Evolutionary conservation across 2,329 filamentous ascomycete genomes (phyloP).

Genomic region (Diaporthe vexans): DNA sequence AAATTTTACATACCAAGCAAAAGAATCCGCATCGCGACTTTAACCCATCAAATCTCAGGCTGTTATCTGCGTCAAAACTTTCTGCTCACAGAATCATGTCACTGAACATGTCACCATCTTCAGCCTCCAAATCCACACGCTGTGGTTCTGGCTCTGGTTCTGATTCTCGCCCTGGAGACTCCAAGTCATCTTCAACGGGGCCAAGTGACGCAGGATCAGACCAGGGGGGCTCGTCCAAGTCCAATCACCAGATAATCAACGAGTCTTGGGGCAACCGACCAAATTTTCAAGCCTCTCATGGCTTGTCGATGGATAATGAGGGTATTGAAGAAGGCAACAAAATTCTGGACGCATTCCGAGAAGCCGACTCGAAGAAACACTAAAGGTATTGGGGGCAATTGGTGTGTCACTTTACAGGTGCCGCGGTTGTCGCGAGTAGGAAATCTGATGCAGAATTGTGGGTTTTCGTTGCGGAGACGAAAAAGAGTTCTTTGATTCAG

Average conservation of each 20-base stretch:
- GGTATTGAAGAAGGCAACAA: constrained; percentile 27
- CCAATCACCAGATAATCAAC: constrained; percentile 30
- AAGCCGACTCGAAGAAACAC: not conserved
- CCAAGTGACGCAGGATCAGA: not conserved
- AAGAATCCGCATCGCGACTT: not conserved
- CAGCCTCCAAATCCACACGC: not conserved
- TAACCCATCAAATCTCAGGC: too few relatives aligned
- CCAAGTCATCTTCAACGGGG: not conserved
- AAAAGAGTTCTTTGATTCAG: not conserved
- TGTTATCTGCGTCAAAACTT: not conserved
- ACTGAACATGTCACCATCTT: not conserved
- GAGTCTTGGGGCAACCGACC: constrained; percentile 11
- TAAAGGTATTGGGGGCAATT: not conserved
- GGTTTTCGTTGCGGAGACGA: not conserved
- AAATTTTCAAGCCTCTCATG: constrained; percentile 25
- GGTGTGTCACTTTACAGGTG: not conserved
- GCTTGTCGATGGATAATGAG: constrained; percentile 26
- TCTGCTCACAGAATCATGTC: not conserved
- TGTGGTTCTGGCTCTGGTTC: not conserved
- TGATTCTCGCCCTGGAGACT: not conserved
- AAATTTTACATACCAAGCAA: too few relatives aligned
- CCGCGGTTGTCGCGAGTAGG: not conserved
- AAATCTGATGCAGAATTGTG: not conserved
- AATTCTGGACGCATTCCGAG: constrained; percentile 19
- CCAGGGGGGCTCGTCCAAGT: not conserved